phyloP scores from a whole-genome alignment of 441 rosid species.

The Macaranga tanarius region DNA sequence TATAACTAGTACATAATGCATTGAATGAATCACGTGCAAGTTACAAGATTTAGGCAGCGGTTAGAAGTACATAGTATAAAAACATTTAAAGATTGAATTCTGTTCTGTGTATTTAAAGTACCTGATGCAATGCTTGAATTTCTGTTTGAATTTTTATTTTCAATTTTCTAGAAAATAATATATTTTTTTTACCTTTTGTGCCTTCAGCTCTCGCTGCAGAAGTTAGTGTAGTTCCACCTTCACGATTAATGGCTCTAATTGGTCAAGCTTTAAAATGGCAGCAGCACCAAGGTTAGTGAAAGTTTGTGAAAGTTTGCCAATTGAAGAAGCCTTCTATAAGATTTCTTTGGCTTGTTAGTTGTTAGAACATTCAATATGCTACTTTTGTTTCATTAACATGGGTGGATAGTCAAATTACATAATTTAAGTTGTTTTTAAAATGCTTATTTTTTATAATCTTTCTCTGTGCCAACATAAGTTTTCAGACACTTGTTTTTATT shows the following conservation, averaged over 20 bases:
- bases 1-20: neutral
- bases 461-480: neutral
- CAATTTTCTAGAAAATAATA: constrained; percentile 9
- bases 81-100: too few relatives aligned
- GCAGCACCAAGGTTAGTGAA: constrained; percentile 86
- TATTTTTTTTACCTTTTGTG: constrained; percentile 19
- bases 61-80: too few relatives aligned
- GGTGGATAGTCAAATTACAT: neutral
- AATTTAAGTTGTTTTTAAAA: neutral
- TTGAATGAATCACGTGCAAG: neutral
- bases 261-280: constrained; percentile 99
- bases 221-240: constrained; percentile 97
- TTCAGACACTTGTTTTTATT: neutral
- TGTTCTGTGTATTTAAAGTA: neutral
- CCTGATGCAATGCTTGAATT: neutral
- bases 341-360: neutral
- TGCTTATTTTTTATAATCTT: neutral
- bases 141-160: neutral
- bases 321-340: neutral
- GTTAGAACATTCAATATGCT: neutral
- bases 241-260: constrained; percentile 94
- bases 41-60: neutral
- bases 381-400: neutral
- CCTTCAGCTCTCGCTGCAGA: constrained; percentile 83
- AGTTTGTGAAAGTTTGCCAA: neutral